Evolutionary conservation across 192 early-diverging fungal genomes (phyloP).

Genomic region (Geranomyces michiganensis): DNA sequence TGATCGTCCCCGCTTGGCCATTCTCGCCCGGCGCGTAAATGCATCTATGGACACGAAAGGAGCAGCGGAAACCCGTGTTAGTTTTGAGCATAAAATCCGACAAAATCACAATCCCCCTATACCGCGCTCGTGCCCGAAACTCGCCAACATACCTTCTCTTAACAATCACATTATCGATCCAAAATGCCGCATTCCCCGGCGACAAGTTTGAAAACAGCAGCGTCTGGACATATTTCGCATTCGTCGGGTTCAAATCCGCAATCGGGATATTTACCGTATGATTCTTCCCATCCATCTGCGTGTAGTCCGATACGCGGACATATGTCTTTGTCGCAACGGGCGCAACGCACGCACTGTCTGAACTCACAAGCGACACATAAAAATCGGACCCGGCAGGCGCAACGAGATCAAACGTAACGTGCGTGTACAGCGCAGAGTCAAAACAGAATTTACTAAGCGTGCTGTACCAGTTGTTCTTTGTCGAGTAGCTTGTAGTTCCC

Average conservation of each 20-base stretch:
- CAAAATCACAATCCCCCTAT: too few relatives aligned
- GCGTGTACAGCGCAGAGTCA: background rate
- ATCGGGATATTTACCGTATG: background rate
- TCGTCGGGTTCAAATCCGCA: conserved; percentile 1
- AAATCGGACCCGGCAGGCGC: conserved; percentile 1
- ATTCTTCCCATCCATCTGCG: background rate
- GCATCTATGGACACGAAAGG: too few relatives aligned
- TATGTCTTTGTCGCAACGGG: background rate
- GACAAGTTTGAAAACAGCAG: background rate
- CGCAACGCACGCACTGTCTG: background rate
- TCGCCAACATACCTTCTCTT: background rate
- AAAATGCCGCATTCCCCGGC: background rate
- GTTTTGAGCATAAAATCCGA: too few relatives aligned
- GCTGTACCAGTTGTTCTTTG: conserved; percentile 10
- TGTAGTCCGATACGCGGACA: conserved; percentile 3
- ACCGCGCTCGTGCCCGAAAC: too few relatives aligned
- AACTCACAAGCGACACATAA: background rate
- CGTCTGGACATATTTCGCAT: conserved; percentile 1
- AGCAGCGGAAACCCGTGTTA: too few relatives aligned
- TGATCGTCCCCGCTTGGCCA: background rate
- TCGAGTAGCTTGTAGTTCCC: background rate
- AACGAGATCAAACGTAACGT: background rate
- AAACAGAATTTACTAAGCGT: background rate
- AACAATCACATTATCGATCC: conserved; percentile 1
- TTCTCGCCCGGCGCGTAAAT: background rate